Conservation (phyloP, 495 filamentous ascomycete genomes). For the Trichocladium antarcticum region DNA sequence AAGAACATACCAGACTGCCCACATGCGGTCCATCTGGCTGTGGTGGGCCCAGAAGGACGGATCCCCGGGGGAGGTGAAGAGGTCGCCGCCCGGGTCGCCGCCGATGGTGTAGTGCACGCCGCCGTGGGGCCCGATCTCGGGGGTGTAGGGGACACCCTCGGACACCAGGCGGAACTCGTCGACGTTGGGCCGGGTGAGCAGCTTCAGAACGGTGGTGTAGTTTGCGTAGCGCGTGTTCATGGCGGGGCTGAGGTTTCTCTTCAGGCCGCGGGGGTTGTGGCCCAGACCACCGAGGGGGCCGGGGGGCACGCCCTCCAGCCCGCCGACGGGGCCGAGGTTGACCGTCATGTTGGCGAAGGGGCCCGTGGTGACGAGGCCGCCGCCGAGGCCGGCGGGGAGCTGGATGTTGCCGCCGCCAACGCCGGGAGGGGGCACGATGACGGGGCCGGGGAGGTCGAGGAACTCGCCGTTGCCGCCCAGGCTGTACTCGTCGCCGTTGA, state of each 20-base stretch:
- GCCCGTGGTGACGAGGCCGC: slow-evolving; percentile 51
- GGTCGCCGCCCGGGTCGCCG: slow-evolving; percentile 48
- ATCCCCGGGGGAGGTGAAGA: slow-evolving; percentile 51
- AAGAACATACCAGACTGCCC: slow-evolving; percentile 39
- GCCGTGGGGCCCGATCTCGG: slow-evolving; percentile 49
- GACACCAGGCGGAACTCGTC: slow-evolving; percentile 41
- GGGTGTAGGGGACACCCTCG: slow-evolving; percentile 40
- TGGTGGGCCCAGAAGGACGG: slow-evolving; percentile 61
- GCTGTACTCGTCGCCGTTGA: slow-evolving; percentile 47
- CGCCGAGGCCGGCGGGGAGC: slow-evolving; percentile 45
- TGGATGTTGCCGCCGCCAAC: slow-evolving; percentile 19
- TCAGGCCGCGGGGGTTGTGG: slow-evolving; percentile 52
- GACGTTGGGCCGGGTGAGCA: slow-evolving; percentile 32
- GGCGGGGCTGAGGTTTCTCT: slow-evolving; percentile 47
- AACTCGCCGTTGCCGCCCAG: slow-evolving; percentile 50
- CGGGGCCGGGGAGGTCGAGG: slow-evolving; percentile 26
- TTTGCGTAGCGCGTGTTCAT: slow-evolving; percentile 41
- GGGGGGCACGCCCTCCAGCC: slow-evolving; percentile 9
- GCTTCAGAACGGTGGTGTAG: slow-evolving; percentile 31
- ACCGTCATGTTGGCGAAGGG: slow-evolving; percentile 45
- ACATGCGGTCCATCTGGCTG: slow-evolving; percentile 52
- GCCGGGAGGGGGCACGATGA: slow-evolving; percentile 20
- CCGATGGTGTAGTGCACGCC: slow-evolving; percentile 54
- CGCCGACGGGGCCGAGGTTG: slow-evolving; percentile 45
- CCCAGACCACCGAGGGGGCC: slow-evolving; percentile 19